Base-by-base conservation (phyloP, 140 eudicot species). In the Anethum foeniculum region DNA sequence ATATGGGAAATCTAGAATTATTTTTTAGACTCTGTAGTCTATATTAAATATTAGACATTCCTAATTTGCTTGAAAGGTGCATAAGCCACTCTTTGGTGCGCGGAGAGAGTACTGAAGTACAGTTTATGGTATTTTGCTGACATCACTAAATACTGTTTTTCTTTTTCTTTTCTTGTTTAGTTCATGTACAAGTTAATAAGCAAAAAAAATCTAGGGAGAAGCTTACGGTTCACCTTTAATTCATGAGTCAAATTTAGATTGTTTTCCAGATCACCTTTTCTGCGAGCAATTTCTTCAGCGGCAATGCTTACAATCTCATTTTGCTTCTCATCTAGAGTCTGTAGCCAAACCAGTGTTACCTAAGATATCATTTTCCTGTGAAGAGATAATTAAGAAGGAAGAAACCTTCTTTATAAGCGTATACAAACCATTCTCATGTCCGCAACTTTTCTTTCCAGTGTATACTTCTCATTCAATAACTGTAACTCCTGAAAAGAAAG, bases 261-360 rank as follows among this genome's bases (percentile, higher is more conserved):
- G 77, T 92, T 96, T 72, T 94, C 97, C 85, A 94, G 92, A 83
- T 90, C 96, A 21, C 88, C 92, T 89, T 90, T 94, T 83, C 98
- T 90, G 71, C 76, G 89, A 73, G 92, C 90, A 87, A 94, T 58
- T 83, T 94, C 97, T 80, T 90, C 90, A 64, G 94, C 90, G 49
- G 96, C 97, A 80, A 97, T 86, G 82, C 83, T 84, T 27, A 94
- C 87, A 27, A 90, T 88, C 83, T 94, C 98, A 88, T 54, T 90
- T 84, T 94, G 96, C 84, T 92, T 92, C 82, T 94, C 98, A 81
- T 92, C 96, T 74, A 92, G 83, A 60, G 95, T 97, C 98, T 94
- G 86, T 81, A 82, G 46, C 38, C 44, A 86, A 75, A 80, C 11
- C 58, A 36, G 0, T 13, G n/a, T 12, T 13, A 34, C 44, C 71